Evolutionary conservation across 2,329 filamentous ascomycete genomes (phyloP).

Genomic region (Penicillium sp.): DNA sequence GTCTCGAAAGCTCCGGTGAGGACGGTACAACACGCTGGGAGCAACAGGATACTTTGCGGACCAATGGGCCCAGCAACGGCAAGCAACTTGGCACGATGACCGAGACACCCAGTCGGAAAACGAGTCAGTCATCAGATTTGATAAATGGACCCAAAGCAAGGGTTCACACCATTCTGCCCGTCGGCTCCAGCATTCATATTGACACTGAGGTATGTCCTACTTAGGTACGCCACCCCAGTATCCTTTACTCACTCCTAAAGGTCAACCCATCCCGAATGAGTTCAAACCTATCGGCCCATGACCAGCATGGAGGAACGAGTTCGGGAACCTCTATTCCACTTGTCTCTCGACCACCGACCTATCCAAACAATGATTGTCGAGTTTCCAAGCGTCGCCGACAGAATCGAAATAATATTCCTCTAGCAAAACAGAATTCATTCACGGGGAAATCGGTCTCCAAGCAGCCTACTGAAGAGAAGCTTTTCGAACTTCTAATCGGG

Average conservation of each 20-base stretch:
- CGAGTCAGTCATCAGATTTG: background rate
- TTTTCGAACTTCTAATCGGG: conserved; percentile 37
- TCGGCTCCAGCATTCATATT: background rate
- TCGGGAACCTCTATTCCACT: background rate
- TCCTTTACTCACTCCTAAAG: background rate
- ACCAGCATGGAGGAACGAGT: background rate
- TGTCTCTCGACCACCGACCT: background rate
- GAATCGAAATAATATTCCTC: background rate
- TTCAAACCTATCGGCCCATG: background rate
- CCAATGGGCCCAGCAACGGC: background rate
- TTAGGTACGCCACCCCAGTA: background rate
- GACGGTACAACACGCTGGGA: background rate
- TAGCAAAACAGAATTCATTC: conserved; percentile 2
- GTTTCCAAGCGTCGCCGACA: conserved; percentile 16
- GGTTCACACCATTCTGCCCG: background rate
- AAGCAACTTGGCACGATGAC: background rate
- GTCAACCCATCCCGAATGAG: background rate
- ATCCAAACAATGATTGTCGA: conserved; percentile 8
- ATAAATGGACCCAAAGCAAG: background rate
- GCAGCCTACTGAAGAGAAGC: conserved; percentile 33
- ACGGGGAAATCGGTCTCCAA: background rate
- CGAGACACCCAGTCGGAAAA: too few species aligned
- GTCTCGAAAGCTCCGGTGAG: background rate
- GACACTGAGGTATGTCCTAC: background rate
- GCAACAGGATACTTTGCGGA: background rate